Conservation (phyloP, 1,139 yeast species). For the Protomyces inouyei region DNA sequence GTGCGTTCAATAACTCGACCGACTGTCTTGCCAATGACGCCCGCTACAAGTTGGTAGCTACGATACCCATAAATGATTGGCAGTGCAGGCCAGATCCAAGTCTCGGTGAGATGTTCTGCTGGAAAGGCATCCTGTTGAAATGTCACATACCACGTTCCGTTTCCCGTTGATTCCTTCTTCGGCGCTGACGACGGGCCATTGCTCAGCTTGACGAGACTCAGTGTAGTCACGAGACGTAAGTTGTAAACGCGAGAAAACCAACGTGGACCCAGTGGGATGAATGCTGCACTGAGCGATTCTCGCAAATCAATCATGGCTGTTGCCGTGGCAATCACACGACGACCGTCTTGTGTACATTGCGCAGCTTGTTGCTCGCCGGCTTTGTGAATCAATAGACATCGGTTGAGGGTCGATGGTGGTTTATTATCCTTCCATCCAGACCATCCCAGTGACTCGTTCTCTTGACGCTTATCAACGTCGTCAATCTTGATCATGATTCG, state of each 20-base stretch:
- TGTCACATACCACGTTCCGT: background rate
- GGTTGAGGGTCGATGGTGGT: background rate
- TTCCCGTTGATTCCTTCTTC: background rate
- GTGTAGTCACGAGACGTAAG: background rate
- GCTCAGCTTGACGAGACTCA: background rate
- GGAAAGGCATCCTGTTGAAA: background rate
- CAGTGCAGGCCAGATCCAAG: background rate
- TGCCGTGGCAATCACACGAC: background rate
- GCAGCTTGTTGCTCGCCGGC: background rate
- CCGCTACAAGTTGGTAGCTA: background rate
- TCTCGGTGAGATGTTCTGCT: background rate
- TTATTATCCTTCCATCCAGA: background rate
- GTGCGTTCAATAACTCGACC: background rate
- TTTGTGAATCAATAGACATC: background rate
- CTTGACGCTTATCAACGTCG: background rate
- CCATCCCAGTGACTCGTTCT: background rate
- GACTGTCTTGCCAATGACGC: background rate
- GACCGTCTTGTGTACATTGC: background rate
- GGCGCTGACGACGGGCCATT: background rate
- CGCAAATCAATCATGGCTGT: background rate
- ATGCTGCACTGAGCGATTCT: background rate
- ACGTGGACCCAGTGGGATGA: background rate
- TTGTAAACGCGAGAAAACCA: background rate
- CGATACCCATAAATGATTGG: background rate
- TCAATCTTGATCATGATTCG: conserved; percentile 2